Percentiles rank a stretch among this genome's conserved stretches.
Evolutionary conservation across 108 stramenopile species (phyloP).

Genomic region (Bacterosira constricta): DNA sequence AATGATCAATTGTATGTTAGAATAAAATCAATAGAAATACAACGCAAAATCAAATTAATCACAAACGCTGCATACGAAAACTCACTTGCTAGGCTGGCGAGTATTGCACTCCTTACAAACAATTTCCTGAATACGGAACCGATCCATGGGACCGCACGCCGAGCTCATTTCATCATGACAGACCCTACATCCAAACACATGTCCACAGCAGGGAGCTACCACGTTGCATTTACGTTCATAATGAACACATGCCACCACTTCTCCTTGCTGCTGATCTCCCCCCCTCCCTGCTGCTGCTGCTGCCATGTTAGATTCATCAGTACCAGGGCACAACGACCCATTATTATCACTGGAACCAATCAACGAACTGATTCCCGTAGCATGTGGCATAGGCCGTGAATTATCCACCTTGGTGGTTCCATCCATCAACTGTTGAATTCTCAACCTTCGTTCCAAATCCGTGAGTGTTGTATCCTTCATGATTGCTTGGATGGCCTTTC

Average conservation of each 20-base stretch:
- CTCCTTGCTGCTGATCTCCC: conserved; percentile 3
- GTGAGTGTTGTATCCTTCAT: conserved; percentile 70
- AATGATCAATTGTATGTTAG: neutral
- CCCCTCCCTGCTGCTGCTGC: neutral
- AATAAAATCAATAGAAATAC: neutral
- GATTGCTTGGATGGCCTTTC: conserved; percentile 77
- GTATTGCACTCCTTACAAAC: conserved; percentile 83
- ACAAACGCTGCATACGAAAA: neutral
- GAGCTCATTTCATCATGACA: conserved; percentile 83
- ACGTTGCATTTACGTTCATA: conserved; percentile 85
- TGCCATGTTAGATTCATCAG: neutral
- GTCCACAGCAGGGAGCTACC: conserved; percentile 79
- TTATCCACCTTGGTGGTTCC: conserved; percentile 32
- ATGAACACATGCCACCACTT: conserved; percentile 65
- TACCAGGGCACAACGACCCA: neutral
- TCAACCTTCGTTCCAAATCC: conserved; percentile 68
- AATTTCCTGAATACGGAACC: conserved; percentile 71
- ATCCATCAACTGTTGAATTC: conserved; percentile 83
- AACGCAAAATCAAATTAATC: too few relatives aligned
- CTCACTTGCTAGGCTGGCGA: conserved; percentile 50
- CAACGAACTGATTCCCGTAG: too few relatives aligned
- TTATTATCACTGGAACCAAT: neutral
- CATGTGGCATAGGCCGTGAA: too few relatives aligned
- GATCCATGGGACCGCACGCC: conserved; percentile 80
- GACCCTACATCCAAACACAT: conserved; percentile 77